Evolutionary conservation across 495 filamentous ascomycete species (phyloP).

Genomic region (Echria macrotheca): DNA sequence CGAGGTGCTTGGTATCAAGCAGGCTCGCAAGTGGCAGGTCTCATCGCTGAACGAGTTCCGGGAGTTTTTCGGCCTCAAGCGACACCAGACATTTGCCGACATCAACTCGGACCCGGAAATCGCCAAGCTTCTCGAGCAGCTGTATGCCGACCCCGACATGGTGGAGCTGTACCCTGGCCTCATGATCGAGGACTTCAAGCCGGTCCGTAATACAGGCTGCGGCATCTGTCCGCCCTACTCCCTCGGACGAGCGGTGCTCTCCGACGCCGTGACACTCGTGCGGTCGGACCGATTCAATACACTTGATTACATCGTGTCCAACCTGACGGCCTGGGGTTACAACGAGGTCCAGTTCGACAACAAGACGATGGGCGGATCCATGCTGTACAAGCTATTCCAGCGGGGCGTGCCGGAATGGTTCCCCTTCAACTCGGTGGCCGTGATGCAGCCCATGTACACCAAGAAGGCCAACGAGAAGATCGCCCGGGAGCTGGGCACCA

Average conservation of each 20-base stretch:
- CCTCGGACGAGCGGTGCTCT: slow-evolving; percentile 66
- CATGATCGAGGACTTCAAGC: slow-evolving; percentile 66
- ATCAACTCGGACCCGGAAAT: slow-evolving; percentile 72
- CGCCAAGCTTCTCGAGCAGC: slow-evolving; percentile 57
- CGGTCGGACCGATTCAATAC: slow-evolving; percentile 81
- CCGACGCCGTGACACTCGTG: slow-evolving; percentile 73
- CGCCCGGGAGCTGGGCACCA: slow-evolving; percentile 57
- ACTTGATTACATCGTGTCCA: slow-evolving; percentile 56
- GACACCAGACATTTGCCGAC: slow-evolving; percentile 64
- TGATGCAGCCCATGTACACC: slow-evolving; percentile 60
- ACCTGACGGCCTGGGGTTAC: slow-evolving; percentile 75
- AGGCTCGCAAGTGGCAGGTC: slow-evolving; percentile 71
- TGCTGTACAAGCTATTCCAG: slow-evolving; percentile 68
- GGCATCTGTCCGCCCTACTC: slow-evolving; percentile 69
- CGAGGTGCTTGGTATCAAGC: slow-evolving; percentile 73
- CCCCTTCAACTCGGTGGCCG: slow-evolving; percentile 65
- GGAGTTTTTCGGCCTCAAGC: slow-evolving; percentile 62
- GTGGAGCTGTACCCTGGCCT: slow-evolving; percentile 49
- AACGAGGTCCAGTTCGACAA: slow-evolving; percentile 63
- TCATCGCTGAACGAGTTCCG: slow-evolving; percentile 79
- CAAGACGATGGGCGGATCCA: slow-evolving; percentile 61
- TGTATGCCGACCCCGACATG: slow-evolving; percentile 71
- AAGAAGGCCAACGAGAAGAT: slow-evolving; percentile 56
- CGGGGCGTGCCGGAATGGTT: slow-evolving; percentile 67
- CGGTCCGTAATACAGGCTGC: slow-evolving; percentile 56